Evolutionary conservation across 2,329 filamentous ascomycete genomes (phyloP), one percentile per base, ranked within the genome.

Genomic region (Epichloe hybrida): DNA sequence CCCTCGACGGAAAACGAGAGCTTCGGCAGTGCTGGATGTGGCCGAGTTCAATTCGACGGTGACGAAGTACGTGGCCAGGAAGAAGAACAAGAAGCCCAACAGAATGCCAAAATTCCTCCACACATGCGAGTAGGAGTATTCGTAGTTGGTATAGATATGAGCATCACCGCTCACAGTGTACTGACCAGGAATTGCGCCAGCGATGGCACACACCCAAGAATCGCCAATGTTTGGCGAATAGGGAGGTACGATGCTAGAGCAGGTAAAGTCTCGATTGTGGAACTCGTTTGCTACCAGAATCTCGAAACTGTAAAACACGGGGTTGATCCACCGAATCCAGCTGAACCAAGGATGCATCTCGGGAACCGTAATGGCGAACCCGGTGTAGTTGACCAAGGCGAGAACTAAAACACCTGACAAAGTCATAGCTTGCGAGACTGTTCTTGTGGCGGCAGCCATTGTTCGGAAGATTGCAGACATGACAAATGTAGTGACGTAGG

Each of bases 381-480:
- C 81, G 0, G 81, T 82, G 61, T 74, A 75, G 23, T 73, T 80
- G 58, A 82, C 72, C 4, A 86, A 71, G 13, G 75, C 75, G 17
- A 85, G 62, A 11, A 83, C 76, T 54, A 80, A 56, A 0, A 81
- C 65, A 21, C 74, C 75, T 0, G 75, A 69, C 2, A 75, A 60
- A 0, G 70, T 69, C 69, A 81, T 73, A 2, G 78, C 76, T 54
- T 80, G 76, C 0, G 77, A 75, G 0, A 81, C 69, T 0, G 84
- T 86, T 49, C 79, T 75, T 1, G 86, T 88, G 1, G 84, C 65
- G 0, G 84, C 80, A 0, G 80, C 86, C 59, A 91, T 80, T 0
- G 81, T 85, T 27, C 86, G 74, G 70, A 91, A 91, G 40, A 88
- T 71, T 65, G 83, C 86, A 38, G 77, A 83, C 83, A 90, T 89